Conservation (phyloP, 2,329 filamentous ascomycete species). For the Beauveria pseudobassiana region DNA sequence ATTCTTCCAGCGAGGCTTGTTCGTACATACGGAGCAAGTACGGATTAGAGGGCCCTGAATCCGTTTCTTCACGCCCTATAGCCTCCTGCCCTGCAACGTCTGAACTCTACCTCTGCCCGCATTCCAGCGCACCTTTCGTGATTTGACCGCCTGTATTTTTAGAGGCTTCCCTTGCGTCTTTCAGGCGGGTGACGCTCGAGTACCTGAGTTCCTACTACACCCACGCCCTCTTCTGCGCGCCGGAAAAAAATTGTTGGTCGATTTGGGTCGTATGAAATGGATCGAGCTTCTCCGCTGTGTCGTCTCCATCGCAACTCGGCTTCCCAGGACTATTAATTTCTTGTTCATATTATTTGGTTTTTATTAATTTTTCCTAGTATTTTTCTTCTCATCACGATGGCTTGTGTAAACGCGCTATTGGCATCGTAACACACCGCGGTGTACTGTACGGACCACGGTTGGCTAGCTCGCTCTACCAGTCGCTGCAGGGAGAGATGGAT, state of each 20-base stretch:
- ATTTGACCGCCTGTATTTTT: not conserved
- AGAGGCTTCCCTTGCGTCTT: not conserved
- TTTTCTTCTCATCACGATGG: slow-evolving; percentile 2
- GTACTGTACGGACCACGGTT: too few species aligned
- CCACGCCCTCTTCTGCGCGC: not conserved
- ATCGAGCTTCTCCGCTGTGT: slow-evolving; percentile 5
- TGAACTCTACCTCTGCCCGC: not conserved
- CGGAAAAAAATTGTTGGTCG: not conserved
- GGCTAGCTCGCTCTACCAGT: too few species aligned
- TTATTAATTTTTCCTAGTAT: too few species aligned
- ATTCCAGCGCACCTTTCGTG: not conserved
- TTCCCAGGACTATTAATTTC: not conserved
- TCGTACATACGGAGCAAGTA: too few species aligned
- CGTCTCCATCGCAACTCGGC: not conserved
- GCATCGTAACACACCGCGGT: too few species aligned
- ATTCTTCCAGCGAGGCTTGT: not conserved
- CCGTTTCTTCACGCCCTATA: not conserved
- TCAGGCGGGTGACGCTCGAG: not conserved
- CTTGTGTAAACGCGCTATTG: not conserved
- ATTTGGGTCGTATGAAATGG: slow-evolving; percentile 7
- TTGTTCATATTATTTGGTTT: not conserved
- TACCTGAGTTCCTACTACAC: slow-evolving; percentile 1
- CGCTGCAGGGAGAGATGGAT: too few species aligned
- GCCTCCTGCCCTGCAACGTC: too few species aligned
- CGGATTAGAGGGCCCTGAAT: too few species aligned